Evolutionary conservation across 306 rosid species (phyloP).

Genomic region (Geum urbanum): DNA sequence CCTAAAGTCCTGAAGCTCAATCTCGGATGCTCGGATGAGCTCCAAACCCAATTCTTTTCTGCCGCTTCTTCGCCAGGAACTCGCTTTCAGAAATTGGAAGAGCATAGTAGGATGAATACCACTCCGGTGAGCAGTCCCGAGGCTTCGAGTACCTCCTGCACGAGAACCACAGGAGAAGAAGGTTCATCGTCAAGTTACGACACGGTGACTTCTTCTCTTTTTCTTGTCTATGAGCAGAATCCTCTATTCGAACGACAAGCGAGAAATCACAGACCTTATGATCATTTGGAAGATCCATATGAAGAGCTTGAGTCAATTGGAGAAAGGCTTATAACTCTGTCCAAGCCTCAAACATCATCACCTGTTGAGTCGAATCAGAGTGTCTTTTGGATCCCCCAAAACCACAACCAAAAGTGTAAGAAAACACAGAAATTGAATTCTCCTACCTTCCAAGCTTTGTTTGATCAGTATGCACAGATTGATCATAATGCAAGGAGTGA

Average conservation of each 20-base stretch:
- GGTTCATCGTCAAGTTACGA: slow-evolving; percentile 58
- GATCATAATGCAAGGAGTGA: slow-evolving; percentile 37
- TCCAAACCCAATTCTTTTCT: slow-evolving; percentile 75
- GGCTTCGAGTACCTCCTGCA: slow-evolving; percentile 51
- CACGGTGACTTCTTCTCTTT: slow-evolving; percentile 57
- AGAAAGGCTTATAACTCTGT: slow-evolving; percentile 40
- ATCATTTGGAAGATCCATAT: slow-evolving; percentile 37
- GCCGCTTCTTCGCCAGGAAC: slow-evolving; percentile 61
- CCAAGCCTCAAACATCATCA: slow-evolving; percentile 33
- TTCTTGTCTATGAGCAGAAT: slow-evolving; percentile 70
- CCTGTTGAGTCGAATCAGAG: slow-evolving; percentile 36
- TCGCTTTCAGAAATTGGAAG: slow-evolving; percentile 43
- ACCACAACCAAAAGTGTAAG: slow-evolving; percentile 43
- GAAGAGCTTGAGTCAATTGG: slow-evolving; percentile 39
- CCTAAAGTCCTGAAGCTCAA: slow-evolving; percentile 86
- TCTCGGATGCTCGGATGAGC: slow-evolving; percentile 61
- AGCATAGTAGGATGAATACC: slow-evolving; percentile 56
- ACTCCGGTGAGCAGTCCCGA: slow-evolving; percentile 90
- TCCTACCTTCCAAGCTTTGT: slow-evolving; percentile 46
- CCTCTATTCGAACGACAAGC: slow-evolving; percentile 60
- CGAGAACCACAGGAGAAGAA: slow-evolving; percentile 51
- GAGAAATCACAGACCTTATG: slow-evolving; percentile 34
- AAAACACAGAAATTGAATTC: slow-evolving; percentile 36
- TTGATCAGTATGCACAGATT: slow-evolving; percentile 33
- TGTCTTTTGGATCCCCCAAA: slow-evolving; percentile 53